Conservation (phyloP, 176 grass and related monocot genomes). For the Oryza rufipogon region DNA sequence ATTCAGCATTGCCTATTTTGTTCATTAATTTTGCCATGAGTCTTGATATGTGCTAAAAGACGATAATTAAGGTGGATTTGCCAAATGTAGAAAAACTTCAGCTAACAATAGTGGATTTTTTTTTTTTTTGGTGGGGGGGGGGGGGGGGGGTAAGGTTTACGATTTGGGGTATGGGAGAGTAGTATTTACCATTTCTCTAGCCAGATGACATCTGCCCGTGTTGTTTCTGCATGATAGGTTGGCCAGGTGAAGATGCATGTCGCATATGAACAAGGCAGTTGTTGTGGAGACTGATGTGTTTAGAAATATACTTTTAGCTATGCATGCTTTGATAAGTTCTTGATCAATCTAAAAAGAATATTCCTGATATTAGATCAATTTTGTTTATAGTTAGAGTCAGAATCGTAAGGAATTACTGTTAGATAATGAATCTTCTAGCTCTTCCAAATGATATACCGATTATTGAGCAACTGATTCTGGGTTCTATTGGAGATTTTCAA, state of each 20-base stretch:
- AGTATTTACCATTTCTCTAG: background rate
- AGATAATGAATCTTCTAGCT: constrained; percentile 9
- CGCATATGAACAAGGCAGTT: background rate
- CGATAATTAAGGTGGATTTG: no score
- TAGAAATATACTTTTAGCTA: background rate
- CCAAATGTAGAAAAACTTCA: background rate
- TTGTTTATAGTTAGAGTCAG: background rate
- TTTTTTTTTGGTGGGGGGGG: no score
- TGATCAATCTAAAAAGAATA: background rate
- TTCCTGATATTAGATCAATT: background rate
- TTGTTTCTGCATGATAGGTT: constrained; percentile 9
- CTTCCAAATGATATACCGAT: constrained; percentile 8
- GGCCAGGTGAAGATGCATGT: constrained; percentile 17
- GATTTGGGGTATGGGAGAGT: background rate
- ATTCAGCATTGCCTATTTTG: constrained; percentile 17
- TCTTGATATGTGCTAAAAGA: background rate
- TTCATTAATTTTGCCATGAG: background rate
- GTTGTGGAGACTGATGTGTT: background rate
- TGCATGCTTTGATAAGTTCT: background rate
- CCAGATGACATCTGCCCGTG: background rate
- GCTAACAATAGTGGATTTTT: background rate
- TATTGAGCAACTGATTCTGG: background rate
- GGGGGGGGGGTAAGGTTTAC: background rate
- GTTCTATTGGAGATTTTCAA: background rate
- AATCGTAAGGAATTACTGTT: constrained; percentile 17